Evolutionary conservation across 2,329 filamentous ascomycete genomes (phyloP), one percentile per base, ranked within the genome.

Genomic region (Cladobotryum mycophilum): DNA sequence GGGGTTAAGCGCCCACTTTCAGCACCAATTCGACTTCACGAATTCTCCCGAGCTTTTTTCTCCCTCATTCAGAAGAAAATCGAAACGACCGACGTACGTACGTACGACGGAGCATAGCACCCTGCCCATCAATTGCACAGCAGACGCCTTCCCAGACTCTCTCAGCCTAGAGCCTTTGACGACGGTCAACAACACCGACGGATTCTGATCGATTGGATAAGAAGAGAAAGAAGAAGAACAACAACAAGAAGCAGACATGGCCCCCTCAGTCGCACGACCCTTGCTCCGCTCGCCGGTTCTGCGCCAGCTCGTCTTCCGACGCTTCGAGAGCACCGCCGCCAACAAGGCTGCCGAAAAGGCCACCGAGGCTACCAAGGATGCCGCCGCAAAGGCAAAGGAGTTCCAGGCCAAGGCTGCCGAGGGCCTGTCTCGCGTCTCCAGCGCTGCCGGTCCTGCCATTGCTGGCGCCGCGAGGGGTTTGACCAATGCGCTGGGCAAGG

Each of bases 391-490:
- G 64, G 69, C 70, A 56, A 67, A 72, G 57, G 70, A 78, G 55
- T 70, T 72, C 61, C 64, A 73, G 45, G 64, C 76, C 62, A 89
- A 89, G 79, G 90, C 89, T 53, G 80, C 84, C 58, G 79, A 95
- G 73, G 89, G 90, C 58, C 81, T 96, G 49, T 89, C 87, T 62
- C 84, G 84, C 66, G 91, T 93, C 63, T 78, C 85, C 57, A 84
- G 86, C 62, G 84, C 88, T 48, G 91, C 90, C 61, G 88, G 88
- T 51, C 85, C 88, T 55, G 88, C 84, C 55, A 76, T 95, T 62
- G 78, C 80, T 61, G 84, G 81, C 66, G 88, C 86, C 61, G 87
- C 86, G 51, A 81, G 82, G 66, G 80, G 82, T 50, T 72, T 85
- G 59, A 73, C 77, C 59, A 80, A 74, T 65, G 82, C 86, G 52